phyloP scores from a whole-genome alignment of 176 grass and related monocot genomes.

The Carex scoparia region DNA sequence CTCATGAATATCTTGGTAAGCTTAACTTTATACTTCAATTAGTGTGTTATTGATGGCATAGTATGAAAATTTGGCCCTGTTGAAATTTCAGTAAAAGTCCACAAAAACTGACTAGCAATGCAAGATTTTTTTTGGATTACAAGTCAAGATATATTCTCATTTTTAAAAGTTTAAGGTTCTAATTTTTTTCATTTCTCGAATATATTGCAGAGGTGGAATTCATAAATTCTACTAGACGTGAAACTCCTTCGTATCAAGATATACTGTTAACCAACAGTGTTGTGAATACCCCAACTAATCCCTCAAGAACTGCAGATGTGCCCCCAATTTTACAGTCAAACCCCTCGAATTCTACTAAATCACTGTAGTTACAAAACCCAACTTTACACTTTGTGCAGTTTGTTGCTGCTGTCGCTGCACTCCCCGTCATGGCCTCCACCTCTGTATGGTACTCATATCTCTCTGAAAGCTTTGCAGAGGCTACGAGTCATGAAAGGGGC shows the following conservation, averaged over 20 bases:
- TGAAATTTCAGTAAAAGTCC: background rate
- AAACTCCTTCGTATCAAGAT: conserved; percentile 43
- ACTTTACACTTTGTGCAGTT: no score
- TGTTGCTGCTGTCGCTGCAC: no score
- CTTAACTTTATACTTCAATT: background rate
- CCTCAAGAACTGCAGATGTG: conserved; percentile 36
- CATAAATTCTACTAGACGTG: conserved; percentile 42
- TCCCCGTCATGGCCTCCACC: no score
- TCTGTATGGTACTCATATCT: no score
- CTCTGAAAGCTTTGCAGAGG: no score
- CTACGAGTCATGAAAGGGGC: no score
- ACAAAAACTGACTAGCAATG: no score
- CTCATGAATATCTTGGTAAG: background rate
- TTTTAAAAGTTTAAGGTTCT: conserved; percentile 17
- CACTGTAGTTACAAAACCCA: conserved; percentile 31
- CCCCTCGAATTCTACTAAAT: conserved; percentile 47
- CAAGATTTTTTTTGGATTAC: no score
- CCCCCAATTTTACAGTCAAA: conserved; percentile 41
- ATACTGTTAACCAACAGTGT: conserved; percentile 43
- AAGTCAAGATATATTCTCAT: no score
- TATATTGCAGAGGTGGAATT: conserved; percentile 50
- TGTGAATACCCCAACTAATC: conserved; percentile 21
- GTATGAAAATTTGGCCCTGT: background rate
- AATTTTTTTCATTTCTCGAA: conserved; percentile 27
- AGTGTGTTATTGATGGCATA: background rate